Base-by-base conservation (phyloP, 2,329 filamentous ascomycete genomes). In the Sarocladiaceae sp. region DNA sequence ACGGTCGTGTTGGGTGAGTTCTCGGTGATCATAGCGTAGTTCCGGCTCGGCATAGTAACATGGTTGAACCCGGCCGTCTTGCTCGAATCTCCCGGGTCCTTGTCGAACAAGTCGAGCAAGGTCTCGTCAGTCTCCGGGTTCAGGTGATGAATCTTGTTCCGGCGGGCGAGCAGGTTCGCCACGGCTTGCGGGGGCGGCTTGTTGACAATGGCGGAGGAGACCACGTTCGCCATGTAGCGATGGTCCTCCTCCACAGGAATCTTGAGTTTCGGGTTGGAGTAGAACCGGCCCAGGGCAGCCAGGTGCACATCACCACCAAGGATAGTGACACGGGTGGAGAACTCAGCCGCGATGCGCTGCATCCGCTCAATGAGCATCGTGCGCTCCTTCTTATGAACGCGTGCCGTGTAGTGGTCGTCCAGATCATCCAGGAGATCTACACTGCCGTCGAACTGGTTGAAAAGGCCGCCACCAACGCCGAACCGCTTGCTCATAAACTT, bases 181-280 rank as follows among this genome's bases (percentile, higher is more conserved):
- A 98, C 85, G 54, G 67, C 90, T 61, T 84, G 80, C 1, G 91
- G 88, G 12, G 90, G 88, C 2, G 93, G 93, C 55, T 91, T 91
- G 61, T 98, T 96, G 52, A 94, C 90, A 56, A 98, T 97, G 24
- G 90, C 90, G 1, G 90, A 96, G 5, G 89, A 95, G 44, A 97
- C 77, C 16, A 98, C 76, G 58, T 98, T 98, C 42, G 83, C 85
- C 81, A 98, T 97, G 64, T 97, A 97, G 45, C 93, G 80, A 60
- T 88, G 85, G 62, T 98, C 93, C 47, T 83, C 76, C 58, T 91
- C 85, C 45, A 82, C 84, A 1, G 87, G 76, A 26, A 95, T 76
- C 44, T 82, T 75, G 34, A 93, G 73, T 54, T 82, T 83, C 6
- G 88, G 87, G 56, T 93, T 93, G 13, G 88, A 90, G 69, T 95